Evolutionary conservation across 768 basidiomycete genomes (phyloP).

Genomic region (Tephrocybe sp.): DNA sequence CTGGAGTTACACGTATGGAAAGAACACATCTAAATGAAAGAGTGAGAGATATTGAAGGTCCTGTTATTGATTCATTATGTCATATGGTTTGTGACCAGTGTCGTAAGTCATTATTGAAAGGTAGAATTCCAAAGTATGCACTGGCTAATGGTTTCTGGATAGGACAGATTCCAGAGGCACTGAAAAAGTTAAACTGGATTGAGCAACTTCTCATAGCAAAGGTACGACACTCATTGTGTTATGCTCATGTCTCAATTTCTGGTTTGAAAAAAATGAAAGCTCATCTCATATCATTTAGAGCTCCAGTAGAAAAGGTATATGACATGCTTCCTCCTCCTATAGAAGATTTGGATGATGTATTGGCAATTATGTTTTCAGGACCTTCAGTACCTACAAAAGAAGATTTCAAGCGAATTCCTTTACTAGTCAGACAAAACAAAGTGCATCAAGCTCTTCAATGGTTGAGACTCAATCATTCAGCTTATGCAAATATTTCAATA

Average conservation of each 20-base stretch:
- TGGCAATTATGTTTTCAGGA: constrained; percentile 30
- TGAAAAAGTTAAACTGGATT: not conserved
- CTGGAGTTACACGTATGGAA: not conserved
- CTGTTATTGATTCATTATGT: not conserved
- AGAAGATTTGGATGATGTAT: constrained; percentile 28
- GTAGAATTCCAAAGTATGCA: not conserved
- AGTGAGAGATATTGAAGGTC: not conserved
- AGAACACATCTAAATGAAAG: not conserved
- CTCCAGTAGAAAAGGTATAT: constrained; percentile 29
- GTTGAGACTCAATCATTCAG: constrained; percentile 30
- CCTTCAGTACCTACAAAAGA: constrained; percentile 20
- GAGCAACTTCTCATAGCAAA: not conserved
- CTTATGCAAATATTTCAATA: constrained; percentile 28
- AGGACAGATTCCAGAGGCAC: not conserved
- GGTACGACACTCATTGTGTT: not conserved
- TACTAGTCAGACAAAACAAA: constrained; percentile 25
- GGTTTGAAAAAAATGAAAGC: constrained; percentile 29
- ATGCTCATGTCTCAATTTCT: not conserved
- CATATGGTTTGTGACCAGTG: not conserved
- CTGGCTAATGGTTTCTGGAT: not conserved
- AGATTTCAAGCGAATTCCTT: constrained; percentile 25
- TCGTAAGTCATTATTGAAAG: not conserved
- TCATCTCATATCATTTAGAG: constrained; percentile 29
- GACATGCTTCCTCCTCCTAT: constrained; percentile 26
- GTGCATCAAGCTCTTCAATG: constrained; percentile 28